Evolutionary conservation across 2,329 filamentous ascomycete species (phyloP).

Genomic region (Ascochyta koolunga): DNA sequence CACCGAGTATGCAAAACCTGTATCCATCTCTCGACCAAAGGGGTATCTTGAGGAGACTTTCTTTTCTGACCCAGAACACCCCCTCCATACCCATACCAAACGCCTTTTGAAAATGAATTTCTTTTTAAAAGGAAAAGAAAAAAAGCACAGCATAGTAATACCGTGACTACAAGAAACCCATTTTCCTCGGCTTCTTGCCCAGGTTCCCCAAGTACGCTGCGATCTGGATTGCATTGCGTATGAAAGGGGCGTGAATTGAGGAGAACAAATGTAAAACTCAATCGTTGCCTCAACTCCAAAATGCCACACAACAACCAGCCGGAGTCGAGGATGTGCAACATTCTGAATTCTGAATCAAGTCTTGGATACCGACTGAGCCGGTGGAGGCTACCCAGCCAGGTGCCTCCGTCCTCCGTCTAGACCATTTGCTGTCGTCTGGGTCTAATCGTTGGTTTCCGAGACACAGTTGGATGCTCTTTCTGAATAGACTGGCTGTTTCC

Average conservation of each 20-base stretch:
- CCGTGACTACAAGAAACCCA: background rate
- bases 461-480: background rate
- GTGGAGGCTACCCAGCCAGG: too few relatives aligned
- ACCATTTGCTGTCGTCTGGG: too few relatives aligned
- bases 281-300: too few relatives aligned
- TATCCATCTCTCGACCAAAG: background rate
- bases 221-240: too few relatives aligned
- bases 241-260: too few relatives aligned
- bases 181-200: background rate
- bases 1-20: slow-evolving; percentile 5
- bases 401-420: too few relatives aligned
- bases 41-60: slow-evolving; percentile 21
- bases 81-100: slow-evolving; percentile 4
- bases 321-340: too few relatives aligned
- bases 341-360: too few relatives aligned
- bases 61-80: slow-evolving; percentile 18
- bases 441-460: background rate
- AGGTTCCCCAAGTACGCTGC: background rate
- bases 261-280: too few relatives aligned
- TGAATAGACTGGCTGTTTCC: background rate
- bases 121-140: background rate
- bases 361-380: too few relatives aligned
- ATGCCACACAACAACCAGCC: too few relatives aligned
- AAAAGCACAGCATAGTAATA: background rate
- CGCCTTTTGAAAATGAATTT: background rate